phyloP scores from a whole-genome alignment of 2,329 filamentous ascomycete genomes.

The Lasiodiplodia gonubiensis region DNA sequence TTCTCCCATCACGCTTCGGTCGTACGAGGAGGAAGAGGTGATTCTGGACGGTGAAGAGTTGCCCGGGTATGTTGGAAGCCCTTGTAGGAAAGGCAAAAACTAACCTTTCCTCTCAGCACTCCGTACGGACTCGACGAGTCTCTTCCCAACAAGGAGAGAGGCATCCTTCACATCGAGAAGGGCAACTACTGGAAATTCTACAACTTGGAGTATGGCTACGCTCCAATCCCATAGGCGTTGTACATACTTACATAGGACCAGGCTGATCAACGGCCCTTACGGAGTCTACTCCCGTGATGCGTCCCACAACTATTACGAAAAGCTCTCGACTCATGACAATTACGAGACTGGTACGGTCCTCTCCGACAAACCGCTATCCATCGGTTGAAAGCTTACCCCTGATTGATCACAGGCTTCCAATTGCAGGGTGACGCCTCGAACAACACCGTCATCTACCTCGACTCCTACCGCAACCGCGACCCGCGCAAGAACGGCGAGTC shows the following conservation, averaged over 20 bases:
- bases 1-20: conserved; percentile 50
- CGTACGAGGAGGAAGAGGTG: conserved; percentile 53
- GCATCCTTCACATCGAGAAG: conserved; percentile 55
- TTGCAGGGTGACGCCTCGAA: conserved; percentile 41
- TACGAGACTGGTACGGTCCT: conserved; percentile 40
- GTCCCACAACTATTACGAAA: conserved; percentile 46
- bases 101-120: conserved; percentile 38
- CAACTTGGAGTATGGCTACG: conserved; percentile 37
- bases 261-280: conserved; percentile 47
- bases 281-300: conserved; percentile 45
- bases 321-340: conserved; percentile 47
- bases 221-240: neutral
- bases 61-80: conserved; percentile 20
- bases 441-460: conserved; percentile 37
- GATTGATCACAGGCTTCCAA: conserved; percentile 40
- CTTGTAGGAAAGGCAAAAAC: no score
- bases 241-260: neutral
- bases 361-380: neutral
- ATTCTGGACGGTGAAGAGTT: conserved; percentile 54
- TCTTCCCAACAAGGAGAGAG: conserved; percentile 51
- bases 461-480: conserved; percentile 37
- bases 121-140: conserved; percentile 50
- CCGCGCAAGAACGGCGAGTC: conserved; percentile 60
- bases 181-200: conserved; percentile 56
- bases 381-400: neutral